These are phyloP conservation scores for Yueomyces sinensis DNA, from an alignment of 805 yeast species.

Conservation along the genomic window DNA sequence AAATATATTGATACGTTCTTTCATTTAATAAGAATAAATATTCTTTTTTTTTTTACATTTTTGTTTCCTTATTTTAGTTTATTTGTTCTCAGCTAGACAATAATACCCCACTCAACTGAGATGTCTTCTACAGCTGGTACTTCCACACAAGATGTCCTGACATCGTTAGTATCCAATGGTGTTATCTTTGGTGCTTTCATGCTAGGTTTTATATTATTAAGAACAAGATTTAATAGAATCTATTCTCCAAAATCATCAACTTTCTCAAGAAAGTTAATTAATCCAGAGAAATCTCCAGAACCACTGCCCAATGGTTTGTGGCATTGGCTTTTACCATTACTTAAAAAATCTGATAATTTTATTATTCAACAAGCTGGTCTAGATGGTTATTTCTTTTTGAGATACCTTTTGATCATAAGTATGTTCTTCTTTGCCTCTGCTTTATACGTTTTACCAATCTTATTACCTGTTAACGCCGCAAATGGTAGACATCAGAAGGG, in stretches of 20 bases:
- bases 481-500: conserved; percentile 51
- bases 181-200: conserved; percentile 52
- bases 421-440: conserved; percentile 42
- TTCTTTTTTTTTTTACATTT: too few species aligned
- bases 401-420: conserved; percentile 55
- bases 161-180: conserved; percentile 59
- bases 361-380: conserved; percentile 78
- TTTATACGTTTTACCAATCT: conserved; percentile 43
- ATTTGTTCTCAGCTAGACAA: too few species aligned
- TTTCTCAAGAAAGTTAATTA: conserved; percentile 30
- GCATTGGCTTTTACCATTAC: conserved; percentile 54
- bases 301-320: conserved; percentile 59
- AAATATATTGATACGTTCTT: too few species aligned
- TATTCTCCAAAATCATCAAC: conserved; percentile 73
- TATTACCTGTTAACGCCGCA: conserved; percentile 76
- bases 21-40: too few species aligned
- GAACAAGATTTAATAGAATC: conserved; percentile 59
- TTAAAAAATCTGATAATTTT: conserved; percentile 58
- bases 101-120: too few species aligned
- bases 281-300: conserved; percentile 52
- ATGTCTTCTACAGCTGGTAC: conserved; percentile 18
- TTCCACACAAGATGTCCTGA: conserved; percentile 63
- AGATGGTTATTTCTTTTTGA: conserved; percentile 85
- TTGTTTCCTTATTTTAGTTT: too few species aligned
- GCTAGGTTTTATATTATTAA: conserved; percentile 45